Percentiles rank a stretch among this genome's conserved stretches.
Conservation (phyloP, 179 eudicot species). For the Silene noctiflora region DNA sequence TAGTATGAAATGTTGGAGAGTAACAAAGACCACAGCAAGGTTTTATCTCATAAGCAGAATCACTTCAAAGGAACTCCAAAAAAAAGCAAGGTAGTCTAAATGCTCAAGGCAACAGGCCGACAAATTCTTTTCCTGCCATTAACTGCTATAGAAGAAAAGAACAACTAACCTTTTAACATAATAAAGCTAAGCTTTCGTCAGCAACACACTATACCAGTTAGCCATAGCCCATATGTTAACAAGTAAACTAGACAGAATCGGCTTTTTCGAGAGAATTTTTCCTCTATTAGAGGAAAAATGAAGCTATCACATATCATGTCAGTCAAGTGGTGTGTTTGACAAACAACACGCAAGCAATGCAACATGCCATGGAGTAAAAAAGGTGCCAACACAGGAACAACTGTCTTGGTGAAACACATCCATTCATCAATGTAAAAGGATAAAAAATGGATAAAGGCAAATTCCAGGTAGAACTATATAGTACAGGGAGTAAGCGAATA, state of each 20-base stretch:
- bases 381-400: background rate
- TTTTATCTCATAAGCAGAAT: background rate
- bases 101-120: background rate
- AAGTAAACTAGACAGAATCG: background rate
- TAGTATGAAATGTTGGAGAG: background rate
- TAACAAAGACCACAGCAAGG: background rate
- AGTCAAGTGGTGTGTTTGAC: background rate
- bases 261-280: background rate
- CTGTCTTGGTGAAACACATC: background rate
- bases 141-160: constrained; percentile 7
- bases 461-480: background rate
- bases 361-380: background rate
- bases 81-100: background rate
- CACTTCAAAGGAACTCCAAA: background rate
- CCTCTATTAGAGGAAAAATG: background rate
- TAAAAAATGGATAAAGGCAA: background rate
- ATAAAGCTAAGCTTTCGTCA: background rate
- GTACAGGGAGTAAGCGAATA: background rate
- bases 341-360: background rate
- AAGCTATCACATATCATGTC: background rate
- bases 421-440: constrained; percentile 8
- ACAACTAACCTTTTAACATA: background rate
- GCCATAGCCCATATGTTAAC: background rate
- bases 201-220: background rate
- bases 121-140: constrained; percentile 1